These are phyloP conservation scores for Salix viminalis DNA, from an alignment of 345 rosid genomes.

Conservation along the genomic window DNA sequence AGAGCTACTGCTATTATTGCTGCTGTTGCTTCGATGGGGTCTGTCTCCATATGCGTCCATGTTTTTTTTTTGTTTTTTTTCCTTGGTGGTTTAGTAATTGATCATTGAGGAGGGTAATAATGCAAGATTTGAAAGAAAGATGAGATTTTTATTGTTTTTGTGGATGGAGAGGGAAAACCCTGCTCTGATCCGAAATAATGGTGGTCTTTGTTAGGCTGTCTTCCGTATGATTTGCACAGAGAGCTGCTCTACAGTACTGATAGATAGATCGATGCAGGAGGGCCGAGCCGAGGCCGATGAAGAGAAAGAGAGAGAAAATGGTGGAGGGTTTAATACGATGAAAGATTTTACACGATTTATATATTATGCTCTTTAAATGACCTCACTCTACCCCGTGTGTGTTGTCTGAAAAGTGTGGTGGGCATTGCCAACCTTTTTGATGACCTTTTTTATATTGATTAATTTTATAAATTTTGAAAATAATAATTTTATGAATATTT, in stretches of 20 bases:
- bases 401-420: too few relatives aligned
- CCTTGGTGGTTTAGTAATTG: not conserved
- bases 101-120: not conserved
- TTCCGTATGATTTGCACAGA: not conserved
- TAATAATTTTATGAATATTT: too few relatives aligned
- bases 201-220: constrained; percentile 7
- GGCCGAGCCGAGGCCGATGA: not conserved
- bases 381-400: too few relatives aligned
- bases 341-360: not conserved
- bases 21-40: constrained; percentile 65
- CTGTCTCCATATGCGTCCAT: constrained; percentile 62
- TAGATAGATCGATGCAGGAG: not conserved
- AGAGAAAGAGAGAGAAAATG: not conserved
- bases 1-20: constrained; percentile 26
- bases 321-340: not conserved
- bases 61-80: not conserved
- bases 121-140: not conserved
- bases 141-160: not conserved
- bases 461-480: too few relatives aligned
- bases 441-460: too few relatives aligned
- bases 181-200: not conserved
- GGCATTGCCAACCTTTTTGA: too few relatives aligned
- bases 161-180: not conserved
- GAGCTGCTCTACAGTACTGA: not conserved
- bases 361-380: constrained; percentile 7